Base-by-base conservation (phyloP, 257 asterid genomes). In the Henckelia pumila region DNA sequence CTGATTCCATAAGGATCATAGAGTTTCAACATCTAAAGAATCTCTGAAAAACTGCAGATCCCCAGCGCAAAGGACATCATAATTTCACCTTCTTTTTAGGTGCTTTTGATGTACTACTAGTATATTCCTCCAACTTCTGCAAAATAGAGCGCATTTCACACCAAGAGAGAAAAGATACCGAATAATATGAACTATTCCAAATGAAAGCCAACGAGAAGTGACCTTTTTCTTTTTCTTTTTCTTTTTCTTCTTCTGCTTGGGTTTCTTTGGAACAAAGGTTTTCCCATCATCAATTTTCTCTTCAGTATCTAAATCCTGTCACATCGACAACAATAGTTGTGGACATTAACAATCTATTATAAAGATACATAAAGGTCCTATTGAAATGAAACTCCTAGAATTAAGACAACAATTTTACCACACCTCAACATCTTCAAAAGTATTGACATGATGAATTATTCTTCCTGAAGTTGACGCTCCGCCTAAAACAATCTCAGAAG, bases 341-440 rank as follows among this genome's bases (percentile, higher is more conserved):
- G 66, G 61, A 58, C 22, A 62, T 53, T 47, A 55, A 60, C 22
- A 59, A 29, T 37, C 19, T 21, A 25, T 8, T 28, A 60, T 6
- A 17, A 62, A 70, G n/a, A 58, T 35, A 33, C 50, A 59, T 24
- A 49, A 66, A 47, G 50, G 55, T 55, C 64, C 17, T 11, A 58
- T 24, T 23, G 56, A 66, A 72, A 70, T 21, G 24, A 56, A 55
- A 63, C 33, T 56, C 50, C 67, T 29, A 60, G 29, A 68, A 20
- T 13, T 56, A 50, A 30, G 57, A 55, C 47, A 23, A 65, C 56
- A 67, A 55, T 25, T 58, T 16, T 23, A 70, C 30, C 62, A 47
- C 76, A 89, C 98, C 96, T 89, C 89, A 61, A 66, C 35, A 59
- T 89, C 94, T 55, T 79, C 90, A 77, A 89, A 92, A 71, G 90